These are phyloP conservation scores for Tetrapisispora namnaoensis DNA, from an alignment of 805 yeast genomes.

Conservation along the genomic window DNA sequence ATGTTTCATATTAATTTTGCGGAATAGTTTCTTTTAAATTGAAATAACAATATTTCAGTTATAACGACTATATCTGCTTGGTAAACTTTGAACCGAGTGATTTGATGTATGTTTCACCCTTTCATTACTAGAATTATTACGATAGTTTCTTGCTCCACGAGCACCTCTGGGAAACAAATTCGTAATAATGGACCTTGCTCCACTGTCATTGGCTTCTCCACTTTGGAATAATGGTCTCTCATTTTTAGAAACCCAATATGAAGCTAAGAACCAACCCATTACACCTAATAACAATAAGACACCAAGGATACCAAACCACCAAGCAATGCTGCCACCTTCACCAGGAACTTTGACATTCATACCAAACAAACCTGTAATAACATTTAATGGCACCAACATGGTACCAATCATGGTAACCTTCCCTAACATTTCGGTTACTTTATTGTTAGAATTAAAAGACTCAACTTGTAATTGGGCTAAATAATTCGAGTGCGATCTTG, in stretches of 20 bases:
- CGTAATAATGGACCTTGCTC: slow-evolving; percentile 29
- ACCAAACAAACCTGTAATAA: slow-evolving; percentile 87
- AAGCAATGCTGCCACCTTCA: slow-evolving; percentile 35
- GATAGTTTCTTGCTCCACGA: slow-evolving; percentile 2
- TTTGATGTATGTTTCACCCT: slow-evolving; percentile 3
- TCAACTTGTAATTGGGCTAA: slow-evolving; percentile 91
- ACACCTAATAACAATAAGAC: slow-evolving; percentile 36
- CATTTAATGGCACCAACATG: slow-evolving; percentile 76
- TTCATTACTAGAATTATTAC: slow-evolving; percentile 1
- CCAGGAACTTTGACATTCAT: slow-evolving; percentile 94
- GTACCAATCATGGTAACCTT: slow-evolving; percentile 89
- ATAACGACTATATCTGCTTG: slow-evolving; percentile 17
- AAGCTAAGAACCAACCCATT: slow-evolving; percentile 33
- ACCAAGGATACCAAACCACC: slow-evolving; percentile 66
- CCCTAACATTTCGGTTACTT: slow-evolving; percentile 77
- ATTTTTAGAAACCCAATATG: slow-evolving; percentile 30
- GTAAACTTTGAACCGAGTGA: slow-evolving; percentile 13
- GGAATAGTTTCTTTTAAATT: neutral
- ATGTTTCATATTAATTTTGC: too few species aligned
- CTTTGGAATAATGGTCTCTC: slow-evolving; percentile 24
- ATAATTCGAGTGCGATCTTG: slow-evolving; percentile 85
- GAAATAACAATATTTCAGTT: slow-evolving; percentile 2
- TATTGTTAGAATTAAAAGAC: slow-evolving; percentile 75
- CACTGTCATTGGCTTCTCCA: slow-evolving; percentile 27
- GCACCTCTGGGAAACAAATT: slow-evolving; percentile 14